These are phyloP conservation scores for Mycena belliarum DNA, from an alignment of 768 basidiomycete genomes.

Conservation along the genomic window DNA sequence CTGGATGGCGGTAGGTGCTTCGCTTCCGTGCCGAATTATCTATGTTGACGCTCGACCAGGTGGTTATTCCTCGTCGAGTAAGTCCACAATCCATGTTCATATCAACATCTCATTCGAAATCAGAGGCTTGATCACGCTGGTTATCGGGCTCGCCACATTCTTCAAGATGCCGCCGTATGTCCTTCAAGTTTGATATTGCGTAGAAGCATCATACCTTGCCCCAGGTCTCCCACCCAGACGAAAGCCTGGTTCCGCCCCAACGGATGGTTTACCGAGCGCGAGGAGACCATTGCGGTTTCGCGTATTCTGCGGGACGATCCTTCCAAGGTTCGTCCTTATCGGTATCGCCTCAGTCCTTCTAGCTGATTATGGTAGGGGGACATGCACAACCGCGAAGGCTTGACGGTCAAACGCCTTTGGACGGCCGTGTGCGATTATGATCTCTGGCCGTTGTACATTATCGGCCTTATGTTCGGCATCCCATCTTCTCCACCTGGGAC, in stretches of 20 bases:
- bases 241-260: conserved; percentile 57
- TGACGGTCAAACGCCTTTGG: conserved; percentile 52
- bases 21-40: background rate
- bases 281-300: conserved; percentile 61
- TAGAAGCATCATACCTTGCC: too few species aligned
- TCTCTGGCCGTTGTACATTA: conserved; percentile 65
- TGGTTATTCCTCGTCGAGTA: conserved; percentile 63
- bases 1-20: conserved; percentile 47
- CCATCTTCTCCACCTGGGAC: conserved; percentile 47
- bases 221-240: conserved; percentile 55
- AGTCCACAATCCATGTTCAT: background rate
- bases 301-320: conserved; percentile 67
- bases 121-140: conserved; percentile 51
- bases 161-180: conserved; percentile 54
- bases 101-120: background rate
- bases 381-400: conserved; percentile 71
- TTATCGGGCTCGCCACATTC: conserved; percentile 53
- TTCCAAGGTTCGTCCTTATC: conserved; percentile 38
- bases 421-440: conserved; percentile 60
- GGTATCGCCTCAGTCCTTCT: too few species aligned
- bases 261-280: conserved; percentile 64
- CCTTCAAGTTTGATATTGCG: background rate
- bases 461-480: conserved; percentile 56
- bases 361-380: conserved; percentile 42
- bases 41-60: conserved; percentile 21